These are phyloP conservation scores for Paraconiothyrium brasiliense DNA, from an alignment of 2,329 filamentous ascomycete species.

Conservation along the genomic window DNA sequence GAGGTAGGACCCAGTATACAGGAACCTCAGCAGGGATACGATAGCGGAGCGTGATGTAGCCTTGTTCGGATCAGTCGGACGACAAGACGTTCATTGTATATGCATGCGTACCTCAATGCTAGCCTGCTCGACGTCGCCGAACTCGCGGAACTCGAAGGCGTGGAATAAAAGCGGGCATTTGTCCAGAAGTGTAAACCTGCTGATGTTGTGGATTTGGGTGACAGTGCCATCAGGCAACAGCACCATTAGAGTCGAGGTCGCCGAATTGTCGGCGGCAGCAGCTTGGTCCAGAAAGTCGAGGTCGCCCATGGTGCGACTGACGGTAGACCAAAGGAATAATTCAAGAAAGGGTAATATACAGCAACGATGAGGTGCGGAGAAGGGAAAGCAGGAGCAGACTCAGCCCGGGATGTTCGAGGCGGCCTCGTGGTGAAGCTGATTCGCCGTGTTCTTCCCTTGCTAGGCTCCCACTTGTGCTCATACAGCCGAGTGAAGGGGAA, in stretches of 20 bases:
- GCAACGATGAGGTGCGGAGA: slow-evolving; percentile 4
- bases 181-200: slow-evolving; percentile 41
- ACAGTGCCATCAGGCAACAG: slow-evolving; percentile 43
- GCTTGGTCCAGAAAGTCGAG: slow-evolving; percentile 32
- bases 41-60: slow-evolving; percentile 44
- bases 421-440: slow-evolving; percentile 10
- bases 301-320: slow-evolving; percentile 29
- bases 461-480: slow-evolving; percentile 5
- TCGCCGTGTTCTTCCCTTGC: not conserved
- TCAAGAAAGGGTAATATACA: not conserved
- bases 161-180: slow-evolving; percentile 52
- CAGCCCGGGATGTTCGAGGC: slow-evolving; percentile 5
- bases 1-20: slow-evolving; percentile 54
- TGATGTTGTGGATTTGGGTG: slow-evolving; percentile 46
- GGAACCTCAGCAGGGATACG: slow-evolving; percentile 52
- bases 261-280: slow-evolving; percentile 29
- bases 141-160: slow-evolving; percentile 49
- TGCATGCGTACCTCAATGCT: slow-evolving; percentile 43
- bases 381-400: not conserved
- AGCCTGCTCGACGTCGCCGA: slow-evolving; percentile 40
- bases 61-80: not conserved
- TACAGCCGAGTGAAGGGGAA: not conserved
- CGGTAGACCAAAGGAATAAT: not conserved
- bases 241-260: slow-evolving; percentile 44
- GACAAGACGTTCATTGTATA: not conserved